Base-by-base conservation (phyloP, 129 eudicot species). In the Ambrosia trifida region DNA sequence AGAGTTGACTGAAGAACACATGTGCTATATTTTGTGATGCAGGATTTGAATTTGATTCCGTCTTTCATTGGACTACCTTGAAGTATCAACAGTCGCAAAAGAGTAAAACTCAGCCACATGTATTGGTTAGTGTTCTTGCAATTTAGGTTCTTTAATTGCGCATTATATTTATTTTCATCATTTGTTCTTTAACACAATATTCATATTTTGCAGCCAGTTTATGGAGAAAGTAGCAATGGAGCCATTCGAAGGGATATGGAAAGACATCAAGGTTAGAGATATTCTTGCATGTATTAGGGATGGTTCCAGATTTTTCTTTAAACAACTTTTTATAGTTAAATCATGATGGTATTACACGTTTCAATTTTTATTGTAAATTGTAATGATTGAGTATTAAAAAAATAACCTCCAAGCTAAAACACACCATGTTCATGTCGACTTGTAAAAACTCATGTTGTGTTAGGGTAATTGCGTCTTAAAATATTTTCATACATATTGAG, bases 51-150 rank as follows among this genome's bases (percentile, higher is more conserved):
- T 87, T 94, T 72, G 99, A 94, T 87, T 94, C 84, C 79, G 81
- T 90, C 53, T 94, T 89, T 74, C 97, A 94, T 76, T 94, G 99
- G 99, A 94, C 99, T 65, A 85, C 90, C 53, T 83, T 90, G 38
- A 94, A 94, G 79, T 90, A 90, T 75, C 99, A 94, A 72, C 99
- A 94, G 65, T 83, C 96, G 64, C 97, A 87, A 81, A 85, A 76
- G 83, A 83, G 32, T 73, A 84, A 81, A 81, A 66, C 84, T 66
- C 97, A 83, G 80, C 75, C 89, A 65, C 86, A 82, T 83, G 86
- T 63, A 72, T 78, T 68, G 65, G 83, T 79, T 50, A 72, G 78
- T 59, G 28, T 67, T 52, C 46, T 64, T 50, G 49, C 28, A 24
- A 24, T 24, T 14, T 44, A 71, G 32, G 77, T 59, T 14, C 17